Base-by-base conservation (phyloP, 306 rosid genomes). In the Adenanthera pavonina region DNA sequence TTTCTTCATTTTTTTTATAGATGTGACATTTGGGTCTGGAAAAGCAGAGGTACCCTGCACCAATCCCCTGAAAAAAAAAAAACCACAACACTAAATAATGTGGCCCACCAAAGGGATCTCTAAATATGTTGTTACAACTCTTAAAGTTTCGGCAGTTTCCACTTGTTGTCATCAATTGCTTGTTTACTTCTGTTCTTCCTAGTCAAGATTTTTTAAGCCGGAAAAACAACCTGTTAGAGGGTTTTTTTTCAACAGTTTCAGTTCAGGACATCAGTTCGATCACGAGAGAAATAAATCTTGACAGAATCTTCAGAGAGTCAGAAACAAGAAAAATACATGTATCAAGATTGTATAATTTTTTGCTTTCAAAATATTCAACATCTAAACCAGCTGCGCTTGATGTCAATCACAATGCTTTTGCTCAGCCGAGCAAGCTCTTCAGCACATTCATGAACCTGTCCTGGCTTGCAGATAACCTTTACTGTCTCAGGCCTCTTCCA, bases 401-500 rank as follows among this genome's bases (percentile, higher is more conserved):
- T 90, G 86, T 94, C 97, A 70, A 94, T 87, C 85, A 88, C 92
- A 61, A 92, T 92, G 85, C 97, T 97, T 87, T 92, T 94, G 89
- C 98, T 94, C 84, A 92, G 86, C 47, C 95, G 88, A 85, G 97
- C 78, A 33, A 92, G 97, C 85, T 94, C 97, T 69, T 92, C 90
- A 44, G 97, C 92, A 85, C 84, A 94, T 84, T 89, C 89, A 11
- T 87, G 94, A 82, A 89, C 88, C 85, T 92, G 95, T 34, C 95
- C 97, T 1, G 94, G 97, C 75, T 81, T 89, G 86, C 97, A 95
- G 78, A 86, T 79, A 72, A 95, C 95, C 86, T 95, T 95, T 52
- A 95, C 94, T 0, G 97, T 95, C 85, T 92, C 97, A 48, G 91
- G 97, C 75, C 86, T 92, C 89, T 95, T 95, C 98, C 98, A 95